Base-by-base conservation (phyloP, 2,329 filamentous ascomycete species). In the Colletotrichum siamense region DNA sequence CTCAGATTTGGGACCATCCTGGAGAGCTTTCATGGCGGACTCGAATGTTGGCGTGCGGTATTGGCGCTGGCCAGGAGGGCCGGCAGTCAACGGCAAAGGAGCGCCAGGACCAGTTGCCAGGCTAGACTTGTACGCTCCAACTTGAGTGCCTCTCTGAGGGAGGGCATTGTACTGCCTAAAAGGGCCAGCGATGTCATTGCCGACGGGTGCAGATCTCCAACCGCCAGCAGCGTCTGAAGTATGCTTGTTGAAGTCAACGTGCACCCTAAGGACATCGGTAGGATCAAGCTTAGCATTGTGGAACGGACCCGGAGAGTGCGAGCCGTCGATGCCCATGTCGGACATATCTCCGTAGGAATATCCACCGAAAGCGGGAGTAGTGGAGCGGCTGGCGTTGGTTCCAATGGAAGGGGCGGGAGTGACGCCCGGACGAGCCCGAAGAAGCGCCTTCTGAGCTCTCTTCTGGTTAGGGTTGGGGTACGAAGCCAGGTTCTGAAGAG, bases 401-500 rank as follows among this genome's bases (percentile, higher is more conserved):
- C 68, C 77, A 64, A 74, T 78, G 75, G 69, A 79, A 77, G 57
- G 26, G 16, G 22, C 49, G 44, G 75, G 59, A 49, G 71, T 30
- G 74, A 78, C 34, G 69, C 75, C 30, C 34, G 79, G 76, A 36
- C 80, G 79, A 76, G 79, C 79, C 26, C 82, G 81, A 69, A 83
- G 81, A 74, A 91, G 86, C 22, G 85, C 83, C 78, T 84, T 87
- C 82, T 88, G 88, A 74, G 90, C 90, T 57, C 82, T 83, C 81
- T 88, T 88, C 81, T 91, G 90, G 80, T 85, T 88, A 9, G 89
- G 89, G 78, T 92, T 92, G 6, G 87, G 85, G 78, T 91, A 91
- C 2, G 90, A 91, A 18, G 90, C 90, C 78, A 91, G 80, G 78
- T 88, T 91, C 52, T 88, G 87, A 26, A 91, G 84, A 34, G 86